Percentiles rank a stretch among this genome's conserved stretches.
Evolutionary conservation across 805 yeast species (phyloP).

Genomic region (Groenewaldozyma tartarivorans): DNA sequence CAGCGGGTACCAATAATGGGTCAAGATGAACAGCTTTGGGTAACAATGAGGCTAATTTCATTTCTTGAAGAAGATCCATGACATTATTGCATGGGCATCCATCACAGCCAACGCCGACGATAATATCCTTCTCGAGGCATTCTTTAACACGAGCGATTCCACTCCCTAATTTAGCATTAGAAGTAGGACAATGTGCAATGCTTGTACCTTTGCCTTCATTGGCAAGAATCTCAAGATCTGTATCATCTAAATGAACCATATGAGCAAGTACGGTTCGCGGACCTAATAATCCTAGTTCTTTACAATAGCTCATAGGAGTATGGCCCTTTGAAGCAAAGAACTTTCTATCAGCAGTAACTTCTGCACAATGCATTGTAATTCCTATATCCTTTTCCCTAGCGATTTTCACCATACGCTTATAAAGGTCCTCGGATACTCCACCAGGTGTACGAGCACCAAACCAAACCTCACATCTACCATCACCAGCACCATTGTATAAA

Average conservation of each 20-base stretch:
- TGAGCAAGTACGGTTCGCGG: slow-evolving; percentile 6
- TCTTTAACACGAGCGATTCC: slow-evolving; percentile 6
- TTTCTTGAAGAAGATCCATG: slow-evolving; percentile 6
- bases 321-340: slow-evolving; percentile 5
- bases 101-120: slow-evolving; percentile 8
- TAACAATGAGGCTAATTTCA: slow-evolving; percentile 5
- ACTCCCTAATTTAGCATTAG: slow-evolving; percentile 6
- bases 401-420: slow-evolving; percentile 4
- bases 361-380: slow-evolving; percentile 14
- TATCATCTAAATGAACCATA: slow-evolving; percentile 6
- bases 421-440: slow-evolving; percentile 12
- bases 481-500: slow-evolving; percentile 9
- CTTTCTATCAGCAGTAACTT: slow-evolving; percentile 9
- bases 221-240: slow-evolving; percentile 6
- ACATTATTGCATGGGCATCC: slow-evolving; percentile 7
- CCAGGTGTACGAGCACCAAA: slow-evolving; percentile 16
- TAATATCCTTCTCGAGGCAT: slow-evolving; percentile 2
- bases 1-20: slow-evolving; percentile 5
- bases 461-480: slow-evolving; percentile 15
- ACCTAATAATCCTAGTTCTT: slow-evolving; percentile 4
- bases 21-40: slow-evolving; percentile 3
- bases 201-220: slow-evolving; percentile 3
- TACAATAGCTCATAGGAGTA: slow-evolving; percentile 6
- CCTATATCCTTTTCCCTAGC: slow-evolving; percentile 9
- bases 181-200: slow-evolving; percentile 6